These are phyloP conservation scores for Solanum chilense DNA, from an alignment of 257 asterid species.

Conservation along the genomic window DNA sequence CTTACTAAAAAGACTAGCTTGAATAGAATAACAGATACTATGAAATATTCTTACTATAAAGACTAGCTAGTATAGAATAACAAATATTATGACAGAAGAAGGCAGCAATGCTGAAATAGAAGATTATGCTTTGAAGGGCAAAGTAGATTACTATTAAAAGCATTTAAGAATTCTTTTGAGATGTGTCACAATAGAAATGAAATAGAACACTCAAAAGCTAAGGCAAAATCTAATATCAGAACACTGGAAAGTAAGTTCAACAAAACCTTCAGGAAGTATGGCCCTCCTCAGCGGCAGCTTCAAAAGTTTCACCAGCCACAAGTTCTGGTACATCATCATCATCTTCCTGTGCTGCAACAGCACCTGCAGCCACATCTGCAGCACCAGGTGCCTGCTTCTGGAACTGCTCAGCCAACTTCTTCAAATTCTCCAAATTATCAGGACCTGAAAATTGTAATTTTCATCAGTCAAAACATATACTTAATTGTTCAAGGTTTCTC, in stretches of 20 bases:
- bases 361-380: conserved; percentile 16
- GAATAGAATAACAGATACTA: neutral
- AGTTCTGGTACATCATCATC: conserved; percentile 72
- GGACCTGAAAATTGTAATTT: conserved; percentile 29
- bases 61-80: neutral
- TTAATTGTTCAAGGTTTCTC: neutral
- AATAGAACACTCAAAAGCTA: neutral
- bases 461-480: neutral
- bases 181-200: neutral
- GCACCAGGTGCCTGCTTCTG: conserved; percentile 53
- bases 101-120: neutral
- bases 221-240: conserved; percentile 5
- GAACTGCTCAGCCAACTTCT: conserved; percentile 66
- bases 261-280: conserved; percentile 24
- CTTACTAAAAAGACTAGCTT: neutral
- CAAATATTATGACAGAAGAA: neutral
- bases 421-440: conserved; percentile 59
- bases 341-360: conserved; percentile 17
- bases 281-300: conserved; percentile 60
- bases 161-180: neutral
- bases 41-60: neutral
- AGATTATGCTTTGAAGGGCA: neutral
- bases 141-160: neutral
- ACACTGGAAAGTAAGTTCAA: conserved; percentile 8
- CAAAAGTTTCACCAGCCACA: conserved; percentile 54